Percentiles rank a stretch among this genome's conserved stretches.
These are phyloP conservation scores for Serpula lacrymans DNA, from an alignment of 768 basidiomycete species.

Conservation along the genomic window DNA sequence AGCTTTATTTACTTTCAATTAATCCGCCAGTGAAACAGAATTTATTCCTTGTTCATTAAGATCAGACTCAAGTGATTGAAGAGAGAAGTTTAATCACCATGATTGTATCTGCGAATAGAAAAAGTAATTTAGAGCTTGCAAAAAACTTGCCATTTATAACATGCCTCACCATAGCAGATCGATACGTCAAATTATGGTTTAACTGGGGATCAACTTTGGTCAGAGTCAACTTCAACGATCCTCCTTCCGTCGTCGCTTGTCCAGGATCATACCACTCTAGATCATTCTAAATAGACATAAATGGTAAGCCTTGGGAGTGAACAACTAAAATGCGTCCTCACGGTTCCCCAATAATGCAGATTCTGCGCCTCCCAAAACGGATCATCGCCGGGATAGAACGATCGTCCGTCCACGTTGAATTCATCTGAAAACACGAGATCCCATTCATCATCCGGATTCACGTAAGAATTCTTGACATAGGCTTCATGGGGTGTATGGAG, in stretches of 20 bases:
- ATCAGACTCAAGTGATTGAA: not conserved
- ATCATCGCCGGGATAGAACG: conserved; percentile 69
- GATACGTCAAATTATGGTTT: conserved; percentile 49
- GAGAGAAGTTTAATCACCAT: conserved; percentile 16
- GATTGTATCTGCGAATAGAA: conserved; percentile 28
- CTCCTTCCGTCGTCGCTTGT: conserved; percentile 48
- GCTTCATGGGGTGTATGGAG: conserved; percentile 47
- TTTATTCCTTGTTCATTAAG: conserved; percentile 43
- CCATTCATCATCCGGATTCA: conserved; percentile 26
- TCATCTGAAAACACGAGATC: conserved; percentile 78
- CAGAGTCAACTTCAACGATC: conserved; percentile 49
- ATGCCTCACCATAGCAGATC: conserved; percentile 32
- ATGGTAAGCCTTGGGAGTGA: not conserved
- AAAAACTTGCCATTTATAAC: conserved; percentile 8
- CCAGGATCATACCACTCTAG: conserved; percentile 61
- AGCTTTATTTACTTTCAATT: conserved; percentile 40
- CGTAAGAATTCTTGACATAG: conserved; percentile 39
- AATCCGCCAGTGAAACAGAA: conserved; percentile 83
- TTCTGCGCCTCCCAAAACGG: conserved; percentile 56
- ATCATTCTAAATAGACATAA: conserved; percentile 23
- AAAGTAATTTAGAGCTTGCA: no score
- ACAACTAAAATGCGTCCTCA: conserved; percentile 24
- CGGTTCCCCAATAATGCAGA: conserved; percentile 66
- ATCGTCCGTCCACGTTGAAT: conserved; percentile 70
- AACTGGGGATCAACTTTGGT: conserved; percentile 34